phyloP scores from a whole-genome alignment of 345 rosid species.

The Citrus trifoliata region DNA sequence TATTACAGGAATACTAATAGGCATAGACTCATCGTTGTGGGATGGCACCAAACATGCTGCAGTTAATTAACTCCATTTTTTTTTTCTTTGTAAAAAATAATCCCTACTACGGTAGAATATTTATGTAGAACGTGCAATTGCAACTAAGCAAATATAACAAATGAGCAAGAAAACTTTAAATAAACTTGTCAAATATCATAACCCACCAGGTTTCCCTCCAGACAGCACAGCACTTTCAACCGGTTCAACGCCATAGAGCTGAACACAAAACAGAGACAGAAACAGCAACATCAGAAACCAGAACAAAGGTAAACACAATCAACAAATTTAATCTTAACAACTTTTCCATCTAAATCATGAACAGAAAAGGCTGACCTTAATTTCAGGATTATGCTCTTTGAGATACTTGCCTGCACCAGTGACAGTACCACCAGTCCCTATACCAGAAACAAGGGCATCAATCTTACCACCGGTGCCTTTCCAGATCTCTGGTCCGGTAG shows the following conservation, averaged over 20 bases:
- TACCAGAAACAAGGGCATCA: slow-evolving; percentile 61
- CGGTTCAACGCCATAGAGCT: slow-evolving; percentile 61
- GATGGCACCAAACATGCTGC: background rate
- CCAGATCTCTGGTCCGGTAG: slow-evolving; percentile 70
- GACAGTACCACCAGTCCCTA: slow-evolving; percentile 68
- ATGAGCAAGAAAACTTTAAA: background rate
- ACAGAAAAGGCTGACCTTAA: slow-evolving; percentile 42
- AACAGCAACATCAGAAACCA: slow-evolving; percentile 8
- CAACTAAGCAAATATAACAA: background rate
- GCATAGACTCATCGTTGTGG: background rate
- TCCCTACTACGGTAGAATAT: background rate
- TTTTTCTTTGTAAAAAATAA: no score
- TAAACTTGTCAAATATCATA: background rate
- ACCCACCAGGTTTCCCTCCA: slow-evolving; percentile 58
- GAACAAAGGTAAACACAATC: background rate
- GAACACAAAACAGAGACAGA: slow-evolving; percentile 3
- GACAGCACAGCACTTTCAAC: slow-evolving; percentile 51
- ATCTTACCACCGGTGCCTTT: slow-evolving; percentile 57
- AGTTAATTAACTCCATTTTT: background rate
- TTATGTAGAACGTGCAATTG: background rate
- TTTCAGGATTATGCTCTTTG: slow-evolving; percentile 61
- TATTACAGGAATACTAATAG: background rate
- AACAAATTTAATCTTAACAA: background rate
- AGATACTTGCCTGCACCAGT: slow-evolving; percentile 61
- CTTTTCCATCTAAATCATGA: background rate